Base-by-base conservation (phyloP, 148 eudicot genomes). In the Cornus kousa region DNA sequence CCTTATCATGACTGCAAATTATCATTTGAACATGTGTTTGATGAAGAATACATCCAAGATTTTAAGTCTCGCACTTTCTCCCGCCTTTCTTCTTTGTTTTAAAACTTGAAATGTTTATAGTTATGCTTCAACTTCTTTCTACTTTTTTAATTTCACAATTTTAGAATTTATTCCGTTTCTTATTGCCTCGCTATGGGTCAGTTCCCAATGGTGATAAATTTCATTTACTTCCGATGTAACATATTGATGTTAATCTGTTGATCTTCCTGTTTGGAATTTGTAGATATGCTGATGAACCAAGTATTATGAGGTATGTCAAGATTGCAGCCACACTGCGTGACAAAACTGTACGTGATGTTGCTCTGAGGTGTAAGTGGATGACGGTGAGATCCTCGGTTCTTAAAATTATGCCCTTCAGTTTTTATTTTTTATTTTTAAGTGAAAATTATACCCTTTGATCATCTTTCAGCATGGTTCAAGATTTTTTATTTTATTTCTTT, bases 281-380 rank as follows among this genome's bases (percentile, higher is more conserved):
- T 79, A 94, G 98, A 85, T 92, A 82, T 81, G 88, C 86, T 33
- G 86, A 84, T 46, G 97, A 91, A 84, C 97, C 98, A 67, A 92
- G 80, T 85, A 94, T 94, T 81, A 75, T 90, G 92, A 84, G 76
- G 86, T 94, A 92, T 76, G 85, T 91, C 71, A 94, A 94, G 81
- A 94, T 94, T 82, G 97, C 98, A 77, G 95, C 95, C 40, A 83
- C 82, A 62, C 82, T 94, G 79, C 88, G 84, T 73, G 93, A 94
- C 62, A 94, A 94, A 86, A 89, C 95, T 78, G 97, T 94, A 40
- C 95, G 98, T 71, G 98, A 92, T 80, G 98, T 94, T 80, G 97
- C 98, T 85, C 83, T 94, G 69, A 87, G 98, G 83, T 94, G 98
- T 82, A 90, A 89, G 78, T 94, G 98, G 98, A 86, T 94, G 95